A percentile compares a stretch with the other conserved stretches of the same genome.
These are phyloP conservation scores for Alternaria incomplexa DNA, from an alignment of 2,329 filamentous ascomycete genomes.

Conservation along the genomic window DNA sequence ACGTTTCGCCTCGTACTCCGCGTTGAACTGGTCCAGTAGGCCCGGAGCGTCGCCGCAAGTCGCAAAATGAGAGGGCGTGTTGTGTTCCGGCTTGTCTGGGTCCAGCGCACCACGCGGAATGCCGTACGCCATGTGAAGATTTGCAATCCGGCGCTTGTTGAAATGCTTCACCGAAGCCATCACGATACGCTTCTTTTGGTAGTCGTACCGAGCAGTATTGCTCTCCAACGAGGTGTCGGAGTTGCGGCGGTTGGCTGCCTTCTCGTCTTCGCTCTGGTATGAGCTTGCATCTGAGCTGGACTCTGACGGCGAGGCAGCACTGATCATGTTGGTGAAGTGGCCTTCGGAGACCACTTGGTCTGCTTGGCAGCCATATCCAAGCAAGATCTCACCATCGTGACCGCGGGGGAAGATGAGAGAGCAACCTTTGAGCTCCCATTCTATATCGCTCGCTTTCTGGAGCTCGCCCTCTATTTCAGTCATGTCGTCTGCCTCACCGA, in stretches of 20 bases:
- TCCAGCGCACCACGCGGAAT: background rate
- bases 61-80: background rate
- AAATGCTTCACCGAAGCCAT: background rate
- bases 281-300: background rate
- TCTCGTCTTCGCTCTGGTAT: background rate
- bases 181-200: background rate
- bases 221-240: background rate
- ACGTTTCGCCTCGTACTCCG: background rate
- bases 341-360: background rate
- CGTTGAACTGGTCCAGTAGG: background rate
- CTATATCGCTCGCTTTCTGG: background rate
- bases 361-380: background rate
- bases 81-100: background rate
- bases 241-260: background rate
- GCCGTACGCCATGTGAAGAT: background rate
- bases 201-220: background rate
- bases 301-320: background rate
- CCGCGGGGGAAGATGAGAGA: background rate
- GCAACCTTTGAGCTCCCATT: background rate
- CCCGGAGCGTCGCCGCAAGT: background rate
- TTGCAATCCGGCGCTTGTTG: background rate
- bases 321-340: background rate
- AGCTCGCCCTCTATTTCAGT: background rate
- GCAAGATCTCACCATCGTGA: background rate
- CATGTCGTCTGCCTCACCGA: background rate